Base-by-base conservation (phyloP, 1,139 yeast genomes). In the Arxiozyma telluris region DNA sequence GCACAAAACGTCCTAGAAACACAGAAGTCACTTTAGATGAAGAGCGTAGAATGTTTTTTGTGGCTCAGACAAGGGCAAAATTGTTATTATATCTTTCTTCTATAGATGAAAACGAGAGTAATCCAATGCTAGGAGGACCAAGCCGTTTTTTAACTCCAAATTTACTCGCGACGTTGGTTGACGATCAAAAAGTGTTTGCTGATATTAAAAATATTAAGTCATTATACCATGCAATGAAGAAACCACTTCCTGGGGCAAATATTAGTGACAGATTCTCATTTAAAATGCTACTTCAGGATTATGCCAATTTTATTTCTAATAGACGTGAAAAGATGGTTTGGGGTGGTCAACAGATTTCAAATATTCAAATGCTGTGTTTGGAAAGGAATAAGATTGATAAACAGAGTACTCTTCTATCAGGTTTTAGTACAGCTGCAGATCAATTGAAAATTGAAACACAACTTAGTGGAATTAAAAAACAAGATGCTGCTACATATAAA, bases 51-150 rank as follows among this genome's bases (percentile, higher is more conserved):
- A 80, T 94, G 63, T 77, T 90, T 59, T 93, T 88, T 65, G 98
- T 93, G 9, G 96, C 96, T 0, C 73, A 85, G 49, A 90, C 97
- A 0, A 75, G 98, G 58, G 95, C 97, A 0, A 84, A 86, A 66
- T 68, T 65, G 18, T 58, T 75, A n/a, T 58, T 76, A 9, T 76
- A 72, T 57, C 59, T 77, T 11, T 61, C 70, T 1, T 64, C 72
- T 1, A 63, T 68, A 1, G 60, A 59, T 12, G 58, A 57, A n/a
- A 63, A 60, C 8, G 62, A 57, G 11, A 59, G 58, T 23, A 59
- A 56, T 43, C 60, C 64, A 5, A 50, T 27, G 48, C 20, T 45
- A 15, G 58, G 63, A 21, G 58, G 59, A 3, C 65, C 67, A 4
- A 67, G 71, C 53, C 56, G 71, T 41, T 69, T 69, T 55, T 48